A percentile compares a stretch with the other conserved stretches of the same genome.
These are phyloP conservation scores for Diaporthe vaccinii DNA, from an alignment of 2,329 filamentous ascomycete species.

Conservation along the genomic window DNA sequence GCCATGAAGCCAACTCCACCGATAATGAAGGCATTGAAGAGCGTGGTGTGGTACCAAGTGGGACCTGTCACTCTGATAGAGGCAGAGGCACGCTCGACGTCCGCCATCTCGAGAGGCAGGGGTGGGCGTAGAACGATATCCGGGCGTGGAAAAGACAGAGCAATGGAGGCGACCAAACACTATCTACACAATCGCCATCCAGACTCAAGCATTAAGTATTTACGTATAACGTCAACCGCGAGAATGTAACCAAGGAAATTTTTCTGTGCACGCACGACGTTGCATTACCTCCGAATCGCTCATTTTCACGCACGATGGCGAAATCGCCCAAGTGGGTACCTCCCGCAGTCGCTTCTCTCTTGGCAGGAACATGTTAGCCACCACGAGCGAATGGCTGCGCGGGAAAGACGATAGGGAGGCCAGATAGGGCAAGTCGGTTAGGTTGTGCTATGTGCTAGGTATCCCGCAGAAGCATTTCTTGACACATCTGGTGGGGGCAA, in stretches of 20 bases:
- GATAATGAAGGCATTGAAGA: constrained; percentile 24
- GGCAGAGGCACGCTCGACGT: constrained; percentile 12
- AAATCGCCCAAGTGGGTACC: constrained; percentile 24
- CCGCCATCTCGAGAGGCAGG: constrained; percentile 14
- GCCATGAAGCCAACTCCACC: constrained; percentile 20
- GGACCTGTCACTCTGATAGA: constrained; percentile 6
- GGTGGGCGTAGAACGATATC: not conserved
- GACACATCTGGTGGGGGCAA: constrained; percentile 1
- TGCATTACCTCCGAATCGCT: constrained; percentile 17
- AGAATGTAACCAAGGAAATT: constrained; percentile 1
- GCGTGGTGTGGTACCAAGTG: constrained; percentile 19
- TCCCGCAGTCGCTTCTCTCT: constrained; percentile 12
- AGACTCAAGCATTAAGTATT: not conserved
- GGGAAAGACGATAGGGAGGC: not conserved
- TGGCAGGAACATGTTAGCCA: not conserved
- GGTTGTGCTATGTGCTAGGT: not conserved
- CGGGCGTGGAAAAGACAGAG: not conserved
- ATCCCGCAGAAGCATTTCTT: not conserved
- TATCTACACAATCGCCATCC: not conserved
- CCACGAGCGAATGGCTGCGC: not conserved
- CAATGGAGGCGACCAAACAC: not conserved
- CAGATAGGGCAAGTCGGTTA: constrained; percentile 10
- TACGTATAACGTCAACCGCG: not conserved
- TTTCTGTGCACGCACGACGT: not conserved
- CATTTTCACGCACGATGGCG: constrained; percentile 16